phyloP scores from a whole-genome alignment of 1,284 basidiomycete species.

The Rhodotorula sp. region DNA sequence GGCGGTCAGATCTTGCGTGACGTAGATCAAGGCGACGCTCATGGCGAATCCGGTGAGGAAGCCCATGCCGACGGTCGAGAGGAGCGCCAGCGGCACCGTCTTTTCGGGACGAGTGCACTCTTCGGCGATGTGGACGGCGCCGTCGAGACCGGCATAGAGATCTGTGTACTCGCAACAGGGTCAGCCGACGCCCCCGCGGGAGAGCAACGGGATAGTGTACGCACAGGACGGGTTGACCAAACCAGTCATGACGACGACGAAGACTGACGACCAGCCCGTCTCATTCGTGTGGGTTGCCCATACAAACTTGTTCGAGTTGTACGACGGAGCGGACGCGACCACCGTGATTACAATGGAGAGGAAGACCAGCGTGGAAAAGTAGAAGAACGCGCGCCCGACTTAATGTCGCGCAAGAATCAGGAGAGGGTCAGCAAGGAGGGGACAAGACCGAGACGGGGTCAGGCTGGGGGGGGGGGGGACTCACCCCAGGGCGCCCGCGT shows the following conservation, averaged over 20 bases:
- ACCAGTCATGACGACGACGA: constrained; percentile 6
- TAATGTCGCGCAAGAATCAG: background rate
- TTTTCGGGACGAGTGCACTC: background rate
- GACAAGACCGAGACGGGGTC: too few relatives aligned
- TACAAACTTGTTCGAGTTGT: background rate
- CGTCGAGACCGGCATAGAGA: constrained; percentile 8
- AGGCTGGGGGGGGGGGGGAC: background rate
- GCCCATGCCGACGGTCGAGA: constrained; percentile 10
- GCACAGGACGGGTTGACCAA: constrained; percentile 4
- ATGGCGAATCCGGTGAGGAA: constrained; percentile 9
- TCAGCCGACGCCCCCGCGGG: background rate
- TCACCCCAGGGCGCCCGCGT: background rate
- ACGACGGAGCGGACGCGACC: background rate
- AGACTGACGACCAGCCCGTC: constrained; percentile 5
- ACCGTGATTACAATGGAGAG: background rate
- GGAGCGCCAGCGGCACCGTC: constrained; percentile 5
- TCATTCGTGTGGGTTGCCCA: constrained; percentile 14
- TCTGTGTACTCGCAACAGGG: background rate
- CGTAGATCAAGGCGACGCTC: constrained; percentile 4
- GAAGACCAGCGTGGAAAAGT: constrained; percentile 6
- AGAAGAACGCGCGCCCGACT: background rate
- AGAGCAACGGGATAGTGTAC: background rate
- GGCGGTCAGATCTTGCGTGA: constrained; percentile 3
- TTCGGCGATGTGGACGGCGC: constrained; percentile 9
- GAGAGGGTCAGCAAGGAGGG: background rate